phyloP scores from a whole-genome alignment of 192 early-diverging fungal genomes.

The Entomortierella beljakovae region DNA sequence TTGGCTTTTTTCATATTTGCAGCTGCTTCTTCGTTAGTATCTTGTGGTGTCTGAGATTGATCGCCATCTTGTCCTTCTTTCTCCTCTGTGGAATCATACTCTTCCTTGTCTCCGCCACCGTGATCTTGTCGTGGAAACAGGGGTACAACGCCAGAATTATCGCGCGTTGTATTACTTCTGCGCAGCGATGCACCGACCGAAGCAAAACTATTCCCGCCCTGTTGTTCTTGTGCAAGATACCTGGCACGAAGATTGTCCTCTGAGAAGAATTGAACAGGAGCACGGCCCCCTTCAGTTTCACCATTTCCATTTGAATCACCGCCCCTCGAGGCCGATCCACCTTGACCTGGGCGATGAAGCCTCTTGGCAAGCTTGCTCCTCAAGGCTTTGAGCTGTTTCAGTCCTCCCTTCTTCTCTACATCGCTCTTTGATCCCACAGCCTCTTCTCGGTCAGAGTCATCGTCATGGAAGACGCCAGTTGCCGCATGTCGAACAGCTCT shows the following conservation, averaged over 20 bases:
- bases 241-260: slow-evolving; percentile 50
- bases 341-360: slow-evolving; percentile 42
- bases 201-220: slow-evolving; percentile 38
- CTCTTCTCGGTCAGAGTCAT: slow-evolving; percentile 49
- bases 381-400: slow-evolving; percentile 48
- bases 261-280: slow-evolving; percentile 51
- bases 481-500: slow-evolving; percentile 46
- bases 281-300: slow-evolving; percentile 20
- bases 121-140: slow-evolving; percentile 9
- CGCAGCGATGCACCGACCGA: slow-evolving; percentile 40
- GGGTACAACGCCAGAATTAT: neutral
- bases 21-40: slow-evolving; percentile 14
- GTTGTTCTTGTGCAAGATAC: slow-evolving; percentile 41
- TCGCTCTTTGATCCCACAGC: slow-evolving; percentile 48
- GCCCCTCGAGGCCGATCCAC: slow-evolving; percentile 18
- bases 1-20: slow-evolving; percentile 36
- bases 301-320: slow-evolving; percentile 6
- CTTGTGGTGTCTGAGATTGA: neutral
- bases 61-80: slow-evolving; percentile 1
- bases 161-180: slow-evolving; percentile 48
- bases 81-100: slow-evolving; percentile 20
- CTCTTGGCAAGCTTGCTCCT: slow-evolving; percentile 53
- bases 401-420: slow-evolving; percentile 53
- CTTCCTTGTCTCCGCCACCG: slow-evolving; percentile 38
- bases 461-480: slow-evolving; percentile 41